phyloP scores from a whole-genome alignment of 768 basidiomycete species.

The Agrocybe praecox region DNA sequence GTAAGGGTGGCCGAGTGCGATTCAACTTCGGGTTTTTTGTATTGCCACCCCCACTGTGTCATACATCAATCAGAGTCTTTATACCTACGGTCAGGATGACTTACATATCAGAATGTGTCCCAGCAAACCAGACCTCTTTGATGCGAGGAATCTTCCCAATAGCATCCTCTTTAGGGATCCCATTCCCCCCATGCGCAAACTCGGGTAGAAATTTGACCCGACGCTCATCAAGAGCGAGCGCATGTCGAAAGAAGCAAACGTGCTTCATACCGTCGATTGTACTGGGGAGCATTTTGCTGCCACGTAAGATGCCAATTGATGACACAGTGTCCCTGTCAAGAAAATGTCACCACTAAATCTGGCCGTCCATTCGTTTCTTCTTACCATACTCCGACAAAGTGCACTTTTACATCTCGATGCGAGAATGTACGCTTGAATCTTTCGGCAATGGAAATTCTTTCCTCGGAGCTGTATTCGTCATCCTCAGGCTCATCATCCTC shows the following conservation, averaged over 20 bases:
- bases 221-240: conserved; percentile 47
- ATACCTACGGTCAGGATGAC: not conserved
- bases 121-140: conserved; percentile 9
- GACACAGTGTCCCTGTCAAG: conserved; percentile 48
- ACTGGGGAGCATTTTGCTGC: conserved; percentile 27
- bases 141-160: not conserved
- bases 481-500: not conserved
- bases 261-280: conserved; percentile 28
- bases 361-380: not conserved
- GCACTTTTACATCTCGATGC: conserved; percentile 31
- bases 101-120: conserved; percentile 8
- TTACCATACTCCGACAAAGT: conserved; percentile 51
- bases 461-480: not conserved
- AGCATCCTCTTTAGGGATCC: too few relatives aligned
- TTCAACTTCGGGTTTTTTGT: not conserved
- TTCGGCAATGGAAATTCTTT: not conserved
- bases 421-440: conserved; percentile 18
- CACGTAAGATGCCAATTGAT: conserved; percentile 37
- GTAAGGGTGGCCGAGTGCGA: conserved; percentile 2
- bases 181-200: conserved; percentile 28
- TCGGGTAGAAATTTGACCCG: conserved; percentile 51
- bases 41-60: conserved; percentile 4
- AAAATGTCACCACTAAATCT: not conserved
- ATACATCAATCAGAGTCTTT: too few relatives aligned
- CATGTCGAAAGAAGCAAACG: conserved; percentile 47